phyloP scores from a whole-genome alignment of 495 filamentous ascomycete genomes.

The Halenospora varia region DNA sequence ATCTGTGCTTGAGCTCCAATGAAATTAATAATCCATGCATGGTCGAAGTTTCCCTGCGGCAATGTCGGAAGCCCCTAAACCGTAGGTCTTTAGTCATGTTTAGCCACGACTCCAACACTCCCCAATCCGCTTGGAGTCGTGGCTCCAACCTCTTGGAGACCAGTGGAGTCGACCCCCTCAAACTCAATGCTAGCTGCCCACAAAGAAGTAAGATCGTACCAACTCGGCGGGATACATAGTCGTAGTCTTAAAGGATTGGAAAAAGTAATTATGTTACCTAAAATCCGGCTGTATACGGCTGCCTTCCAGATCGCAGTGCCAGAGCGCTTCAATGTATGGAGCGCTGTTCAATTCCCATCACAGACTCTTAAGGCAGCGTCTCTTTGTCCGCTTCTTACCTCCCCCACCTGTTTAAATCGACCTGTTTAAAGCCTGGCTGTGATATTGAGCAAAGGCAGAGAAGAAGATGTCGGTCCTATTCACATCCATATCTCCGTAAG shows the following conservation, averaged over 20 bases:
- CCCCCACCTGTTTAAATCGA: neutral
- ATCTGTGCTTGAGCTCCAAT: neutral
- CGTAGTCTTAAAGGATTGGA: neutral
- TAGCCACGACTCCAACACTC: neutral
- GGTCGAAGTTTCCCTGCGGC: neutral
- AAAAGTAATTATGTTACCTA: neutral
- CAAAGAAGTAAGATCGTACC: neutral
- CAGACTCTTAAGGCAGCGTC: neutral
- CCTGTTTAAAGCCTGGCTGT: neutral
- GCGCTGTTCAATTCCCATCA: neutral
- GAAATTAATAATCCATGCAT: neutral
- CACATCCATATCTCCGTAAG: slow-evolving; percentile 8
- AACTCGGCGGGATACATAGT: neutral
- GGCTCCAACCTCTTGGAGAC: neutral
- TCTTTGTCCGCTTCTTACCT: neutral
- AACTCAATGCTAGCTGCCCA: neutral
- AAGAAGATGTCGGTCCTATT: slow-evolving; percentile 15
- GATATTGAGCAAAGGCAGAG: neutral
- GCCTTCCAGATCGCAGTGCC: neutral
- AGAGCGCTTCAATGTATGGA: neutral
- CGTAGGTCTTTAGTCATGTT: neutral
- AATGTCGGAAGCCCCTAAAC: neutral
- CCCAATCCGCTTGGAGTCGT: neutral
- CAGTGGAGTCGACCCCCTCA: neutral
- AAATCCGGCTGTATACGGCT: neutral